Evolutionary conservation across 495 filamentous ascomycete genomes (phyloP), one percentile per base, ranked within the genome.

Genomic region (Sporormia fimetaria): DNA sequence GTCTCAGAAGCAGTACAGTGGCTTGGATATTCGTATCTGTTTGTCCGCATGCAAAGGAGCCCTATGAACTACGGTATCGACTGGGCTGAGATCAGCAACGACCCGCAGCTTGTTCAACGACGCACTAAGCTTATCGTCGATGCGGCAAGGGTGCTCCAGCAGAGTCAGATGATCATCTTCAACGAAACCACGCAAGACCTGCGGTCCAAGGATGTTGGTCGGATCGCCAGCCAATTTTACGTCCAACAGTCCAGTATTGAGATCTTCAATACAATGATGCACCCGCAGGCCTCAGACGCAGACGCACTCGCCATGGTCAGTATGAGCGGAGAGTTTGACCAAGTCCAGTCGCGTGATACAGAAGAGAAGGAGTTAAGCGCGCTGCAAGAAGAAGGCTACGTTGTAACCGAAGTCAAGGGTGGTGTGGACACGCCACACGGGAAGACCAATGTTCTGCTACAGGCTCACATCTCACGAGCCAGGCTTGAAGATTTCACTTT

Each of bases 81-180:
- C 33, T 95, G 78, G 78, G 67, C 80, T n/a, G 90, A 96, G 62
- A 80, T 81, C 25, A 67, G 73, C 15, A 80, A 94, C 52, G 90
- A 99, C 55, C 87, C 85, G 11, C 71, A 74, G 37, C 67, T 99
- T 34, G 79, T 94, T 3, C 76, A 83, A 53, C 71, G 87, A 53
- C 71, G 90, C 45, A 69, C 85, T 12, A 74, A 90, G 29, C 64
- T 96, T 37, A 77, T 92, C 40, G 83, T 93, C 36, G 75, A 88
- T 45, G 92, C 90, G 23, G 92, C 90, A 2, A 68, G 75, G 15
- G 78, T 80, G 2, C 67, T 99, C 22, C 85, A 90, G 49, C 71
- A 86, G 52, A 92, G 80, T 51, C 92, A 96, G 57, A 99, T 99
- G 90, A 87, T 99, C 49, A 92, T 96, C 28, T 96, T 88, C 67